These are phyloP conservation scores for Yueomyces sp. DNA, from an alignment of 1,139 yeast genomes.

Conservation along the genomic window DNA sequence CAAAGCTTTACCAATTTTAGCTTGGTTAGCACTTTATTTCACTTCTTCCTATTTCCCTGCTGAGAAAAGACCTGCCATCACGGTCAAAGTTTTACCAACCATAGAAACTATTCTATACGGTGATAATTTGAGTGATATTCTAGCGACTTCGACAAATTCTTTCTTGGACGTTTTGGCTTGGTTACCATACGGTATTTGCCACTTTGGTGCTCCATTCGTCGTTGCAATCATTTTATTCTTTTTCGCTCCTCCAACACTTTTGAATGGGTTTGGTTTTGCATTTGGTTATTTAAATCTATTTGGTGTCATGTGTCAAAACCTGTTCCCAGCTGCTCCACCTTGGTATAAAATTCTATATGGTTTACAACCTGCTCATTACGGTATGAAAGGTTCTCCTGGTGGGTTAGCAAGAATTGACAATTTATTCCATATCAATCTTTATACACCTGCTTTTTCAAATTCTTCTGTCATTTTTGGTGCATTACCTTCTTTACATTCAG, in stretches of 20 bases:
- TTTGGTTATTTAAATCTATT: conserved; percentile 92
- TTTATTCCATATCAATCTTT: conserved; percentile 69
- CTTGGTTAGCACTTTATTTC: conserved; percentile 83
- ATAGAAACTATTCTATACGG: conserved; percentile 91
- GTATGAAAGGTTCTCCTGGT: conserved; percentile 93
- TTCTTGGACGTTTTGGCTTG: conserved; percentile 77
- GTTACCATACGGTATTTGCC: conserved; percentile 91
- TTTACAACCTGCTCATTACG: conserved; percentile 78
- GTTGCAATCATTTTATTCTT: conserved; percentile 69
- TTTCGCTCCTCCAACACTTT: conserved; percentile 86
- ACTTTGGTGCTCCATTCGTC: conserved; percentile 80
- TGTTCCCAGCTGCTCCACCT: conserved; percentile 95
- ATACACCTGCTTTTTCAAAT: conserved; percentile 72
- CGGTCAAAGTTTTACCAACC: conserved; percentile 85
- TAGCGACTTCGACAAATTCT: conserved; percentile 62
- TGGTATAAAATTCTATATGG: conserved; percentile 91
- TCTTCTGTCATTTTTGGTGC: conserved; percentile 97
- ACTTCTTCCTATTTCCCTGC: conserved; percentile 69
- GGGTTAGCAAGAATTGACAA: conserved; percentile 85
- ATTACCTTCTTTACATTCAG: conserved; percentile 91
- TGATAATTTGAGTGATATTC: conserved; percentile 76
- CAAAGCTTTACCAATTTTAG: conserved; percentile 71
- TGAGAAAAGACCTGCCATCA: conserved; percentile 74
- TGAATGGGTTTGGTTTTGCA: conserved; percentile 83
- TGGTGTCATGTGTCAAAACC: conserved; percentile 72